phyloP scores from a whole-genome alignment of 768 basidiomycete genomes.

The Scleroderma citrinum region DNA sequence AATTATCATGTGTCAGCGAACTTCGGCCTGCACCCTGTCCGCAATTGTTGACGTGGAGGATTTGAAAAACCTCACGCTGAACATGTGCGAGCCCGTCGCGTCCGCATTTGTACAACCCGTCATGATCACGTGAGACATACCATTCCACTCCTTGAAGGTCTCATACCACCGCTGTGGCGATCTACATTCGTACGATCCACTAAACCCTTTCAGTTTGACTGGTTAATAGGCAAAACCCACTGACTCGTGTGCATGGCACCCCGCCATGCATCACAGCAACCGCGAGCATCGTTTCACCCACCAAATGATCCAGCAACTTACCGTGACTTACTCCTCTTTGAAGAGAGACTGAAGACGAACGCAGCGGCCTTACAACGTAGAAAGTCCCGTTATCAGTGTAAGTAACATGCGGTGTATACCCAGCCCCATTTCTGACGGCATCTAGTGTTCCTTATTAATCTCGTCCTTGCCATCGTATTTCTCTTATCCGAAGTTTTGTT shows the following conservation, averaged over 20 bases:
- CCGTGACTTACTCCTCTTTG: constrained; percentile 85
- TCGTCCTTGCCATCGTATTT: constrained; percentile 62
- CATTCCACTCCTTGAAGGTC: not conserved
- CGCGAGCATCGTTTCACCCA: constrained; percentile 44
- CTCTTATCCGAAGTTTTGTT: constrained; percentile 73
- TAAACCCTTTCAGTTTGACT: not conserved
- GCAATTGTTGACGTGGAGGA: constrained; percentile 7
- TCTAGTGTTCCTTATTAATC: constrained; percentile 69
- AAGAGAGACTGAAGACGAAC: constrained; percentile 94
- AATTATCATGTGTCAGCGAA: constrained; percentile 25
- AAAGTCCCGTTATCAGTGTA: constrained; percentile 80
- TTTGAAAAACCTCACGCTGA: constrained; percentile 11
- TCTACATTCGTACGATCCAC: not conserved
- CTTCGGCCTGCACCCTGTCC: not conserved
- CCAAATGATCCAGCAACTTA: constrained; percentile 75
- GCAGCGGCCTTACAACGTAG: constrained; percentile 73
- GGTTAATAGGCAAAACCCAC: not conserved
- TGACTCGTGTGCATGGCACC: constrained; percentile 20
- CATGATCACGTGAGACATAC: constrained; percentile 19
- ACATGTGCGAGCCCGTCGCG: constrained; percentile 18
- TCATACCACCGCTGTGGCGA: not conserved
- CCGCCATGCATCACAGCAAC: constrained; percentile 16
- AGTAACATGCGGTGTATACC: constrained; percentile 23
- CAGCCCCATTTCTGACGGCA: constrained; percentile 12
- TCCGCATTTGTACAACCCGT: constrained; percentile 14